These are phyloP conservation scores for Phytophthora constricta DNA, from an alignment of 352 stramenopile species.

Conservation along the genomic window DNA sequence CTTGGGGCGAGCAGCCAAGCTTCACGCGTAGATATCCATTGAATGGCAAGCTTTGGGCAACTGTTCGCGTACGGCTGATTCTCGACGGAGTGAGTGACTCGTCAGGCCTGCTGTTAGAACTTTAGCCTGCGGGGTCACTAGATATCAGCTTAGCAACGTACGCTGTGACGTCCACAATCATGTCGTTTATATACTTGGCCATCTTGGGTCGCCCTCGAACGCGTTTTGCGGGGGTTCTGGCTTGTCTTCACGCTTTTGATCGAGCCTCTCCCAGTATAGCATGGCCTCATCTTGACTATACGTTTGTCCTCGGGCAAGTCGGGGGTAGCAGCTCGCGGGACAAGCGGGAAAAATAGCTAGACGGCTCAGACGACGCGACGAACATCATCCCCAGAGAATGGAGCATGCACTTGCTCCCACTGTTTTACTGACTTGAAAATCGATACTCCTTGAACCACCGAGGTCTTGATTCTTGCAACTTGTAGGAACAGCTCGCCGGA, in stretches of 20 bases:
- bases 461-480: constrained; percentile 9
- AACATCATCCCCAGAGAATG: constrained; percentile 4
- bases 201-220: constrained; percentile 9
- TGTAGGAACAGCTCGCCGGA: constrained; percentile 4
- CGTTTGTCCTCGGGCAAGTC: constrained; percentile 5
- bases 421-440: constrained; percentile 6
- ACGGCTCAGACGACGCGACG: neutral
- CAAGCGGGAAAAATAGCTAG: neutral
- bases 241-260: neutral
- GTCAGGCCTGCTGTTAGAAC: neutral
- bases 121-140: neutral
- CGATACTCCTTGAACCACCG: constrained; percentile 13
- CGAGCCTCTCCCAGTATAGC: neutral
- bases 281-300: constrained; percentile 9
- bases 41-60: constrained; percentile 12
- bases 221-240: constrained; percentile 5
- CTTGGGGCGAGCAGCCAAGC: neutral
- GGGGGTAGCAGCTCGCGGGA: neutral
- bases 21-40: constrained; percentile 1
- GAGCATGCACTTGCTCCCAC: constrained; percentile 14
- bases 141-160: too few relatives aligned
- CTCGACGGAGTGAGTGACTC: constrained; percentile 10
- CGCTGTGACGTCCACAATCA: too few relatives aligned
- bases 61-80: constrained; percentile 12
- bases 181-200: constrained; percentile 17